Evolutionary conservation across 2,329 filamentous ascomycete genomes (phyloP), one percentile per base, ranked within the genome.

Genomic region (Dactylellina haptotyla): DNA sequence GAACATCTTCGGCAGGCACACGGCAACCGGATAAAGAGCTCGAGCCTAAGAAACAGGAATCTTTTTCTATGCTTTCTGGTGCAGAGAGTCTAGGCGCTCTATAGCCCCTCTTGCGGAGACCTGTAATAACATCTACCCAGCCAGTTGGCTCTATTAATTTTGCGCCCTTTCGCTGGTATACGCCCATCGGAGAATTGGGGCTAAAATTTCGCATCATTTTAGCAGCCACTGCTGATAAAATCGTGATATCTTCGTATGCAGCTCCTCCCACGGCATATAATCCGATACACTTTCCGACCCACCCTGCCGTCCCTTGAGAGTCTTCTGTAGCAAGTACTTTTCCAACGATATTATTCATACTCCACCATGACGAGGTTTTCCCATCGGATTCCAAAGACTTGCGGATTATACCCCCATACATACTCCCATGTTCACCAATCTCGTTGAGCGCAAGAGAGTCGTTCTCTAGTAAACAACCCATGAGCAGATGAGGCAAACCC

Each of bases 401-500:
- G 9, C 67, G 67, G 14, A 72, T 61, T 75, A 90, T 90, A 0
- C 88, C 88, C 14, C 87, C 86, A 45, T 86, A 88, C 0, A 90
- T 80, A 75, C 88, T 88, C 2, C 87, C 87, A 77, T 87, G 84
- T 0, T 86, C 83, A 0, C 88, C 88, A 6, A 90, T 80, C 51
- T 79, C 84, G n/a, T 80, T 79, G 76, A 90, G 83, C 1, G 87
- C 88, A 20, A 84, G 82, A n/a, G 83, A 82, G 75, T 90, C 88
- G 69, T 87, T 88, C 77, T 90, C 88, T 4, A 90, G 79, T 54
- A 90, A 80, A 2, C 88, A 87, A 1, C 87, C 85, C 83, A 90
- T 90, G 48, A 90, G 82, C 69, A 89, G 85, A 77, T 89, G 88
- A 56, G 85, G 84, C 26, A 90, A 77, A 1, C 84, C 83, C 75